A percentile compares a stretch with the other conserved stretches of the same genome.
Evolutionary conservation across 192 early-diverging fungal species (phyloP).

Genomic region (Rhizophagus clarus): DNA sequence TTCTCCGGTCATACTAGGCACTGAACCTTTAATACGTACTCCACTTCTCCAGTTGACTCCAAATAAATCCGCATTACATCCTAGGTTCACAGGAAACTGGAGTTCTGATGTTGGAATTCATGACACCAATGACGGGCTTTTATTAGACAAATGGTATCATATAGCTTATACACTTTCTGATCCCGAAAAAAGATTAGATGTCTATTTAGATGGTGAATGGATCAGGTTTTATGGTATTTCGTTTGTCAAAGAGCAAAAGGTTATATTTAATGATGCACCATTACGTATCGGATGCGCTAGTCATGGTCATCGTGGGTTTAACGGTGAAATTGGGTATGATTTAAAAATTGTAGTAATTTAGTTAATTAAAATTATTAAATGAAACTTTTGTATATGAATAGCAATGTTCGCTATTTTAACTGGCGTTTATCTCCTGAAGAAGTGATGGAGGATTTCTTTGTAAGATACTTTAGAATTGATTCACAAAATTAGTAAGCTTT

Average conservation of each 20-base stretch:
- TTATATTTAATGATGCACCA: slow-evolving; percentile 14
- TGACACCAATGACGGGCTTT: neutral
- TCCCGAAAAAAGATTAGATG: slow-evolving; percentile 10
- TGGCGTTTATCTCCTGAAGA: no score
- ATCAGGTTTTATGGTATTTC: neutral
- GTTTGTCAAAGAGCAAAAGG: neutral
- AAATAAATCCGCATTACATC: neutral
- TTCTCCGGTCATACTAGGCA: neutral
- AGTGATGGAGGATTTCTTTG: no score
- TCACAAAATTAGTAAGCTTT: neutral
- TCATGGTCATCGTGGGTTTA: neutral
- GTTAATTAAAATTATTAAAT: neutral
- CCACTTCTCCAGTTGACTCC: neutral
- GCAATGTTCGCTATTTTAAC: no score
- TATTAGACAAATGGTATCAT: slow-evolving; percentile 14
- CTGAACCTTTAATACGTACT: neutral
- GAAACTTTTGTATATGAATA: neutral
- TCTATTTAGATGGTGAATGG: slow-evolving; percentile 13
- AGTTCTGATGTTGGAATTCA: neutral
- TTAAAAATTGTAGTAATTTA: neutral
- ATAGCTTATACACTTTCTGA: slow-evolving; percentile 24
- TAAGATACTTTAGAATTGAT: neutral
- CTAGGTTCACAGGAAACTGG: slow-evolving; percentile 6
- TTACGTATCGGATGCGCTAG: neutral
- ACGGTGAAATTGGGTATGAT: slow-evolving; percentile 17